Base-by-base conservation (phyloP, 768 basidiomycete genomes). In the Lepiota brunneoincarnata region DNA sequence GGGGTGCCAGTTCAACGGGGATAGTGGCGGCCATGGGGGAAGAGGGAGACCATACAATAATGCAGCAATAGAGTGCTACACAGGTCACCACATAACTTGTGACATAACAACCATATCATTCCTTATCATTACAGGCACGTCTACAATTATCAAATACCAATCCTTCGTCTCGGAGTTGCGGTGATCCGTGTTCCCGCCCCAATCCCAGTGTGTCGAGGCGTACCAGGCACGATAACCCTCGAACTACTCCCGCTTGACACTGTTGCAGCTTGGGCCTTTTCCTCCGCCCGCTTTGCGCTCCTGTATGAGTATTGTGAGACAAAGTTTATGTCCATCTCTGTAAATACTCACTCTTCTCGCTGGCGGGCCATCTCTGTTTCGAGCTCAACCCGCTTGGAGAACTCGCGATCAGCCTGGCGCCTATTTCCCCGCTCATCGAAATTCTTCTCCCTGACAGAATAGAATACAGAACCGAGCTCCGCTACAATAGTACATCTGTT, bases 401-500 rank as follows among this genome's bases (percentile, higher is more conserved):
- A 97, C 67, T 98, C 95, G 42, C 87, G 81, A 65, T 95, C 92
- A 11, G 90, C 84, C 56, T 83, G 82, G 9, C 86, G 80, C 46
- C 89, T 78, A 54, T 81, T 83, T 15, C 91, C 88, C 36, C 88
- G 76, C 55, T 91, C 94, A 64, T 97, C 94, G 64, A 98, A 98
- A n/a, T 92, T 92, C 78, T 97, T 97, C 73, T 98, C 95, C 66
- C 94, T 89, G 49, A 97, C 95, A 21, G 94, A 95, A 75, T 93
- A 98, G 79, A 97, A 98, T 15, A 97, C 93, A 49, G 91, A 91
- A 58, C 95, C 95, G 37, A 97, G 81, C 58, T 97, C 93, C 62
- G 95, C 94, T 93, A 61, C 18, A 57, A 55, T 40, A 41, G 24
- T 7, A 36, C 36, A 31, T 34, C 54, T 59, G 41, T 61, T 58